A percentile compares a stretch with the other conserved stretches of the same genome.
These are phyloP conservation scores for Acorus calamus DNA, from an alignment of 106 monocot genomes.

Conservation along the genomic window DNA sequence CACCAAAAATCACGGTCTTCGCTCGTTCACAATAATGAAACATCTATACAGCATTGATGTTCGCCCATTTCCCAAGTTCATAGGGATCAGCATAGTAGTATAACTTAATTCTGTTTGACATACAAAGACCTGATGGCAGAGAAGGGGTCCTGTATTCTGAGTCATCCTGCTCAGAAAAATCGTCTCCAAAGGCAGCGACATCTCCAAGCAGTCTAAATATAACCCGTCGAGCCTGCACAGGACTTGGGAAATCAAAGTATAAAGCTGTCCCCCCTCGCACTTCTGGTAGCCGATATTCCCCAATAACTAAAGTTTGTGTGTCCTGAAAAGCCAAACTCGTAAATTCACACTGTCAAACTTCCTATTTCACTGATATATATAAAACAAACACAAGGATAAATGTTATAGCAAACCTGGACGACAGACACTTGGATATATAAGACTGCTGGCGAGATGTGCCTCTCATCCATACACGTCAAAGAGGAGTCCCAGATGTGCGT, in stretches of 20 bases:
- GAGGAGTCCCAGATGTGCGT: constrained; percentile 57
- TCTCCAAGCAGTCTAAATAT: constrained; percentile 69
- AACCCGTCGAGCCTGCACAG: constrained; percentile 39
- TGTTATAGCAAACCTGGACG: constrained; percentile 42
- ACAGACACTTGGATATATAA: constrained; percentile 79
- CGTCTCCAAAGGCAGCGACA: constrained; percentile 68
- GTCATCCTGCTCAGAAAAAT: constrained; percentile 59
- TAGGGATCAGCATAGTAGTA: constrained; percentile 83
- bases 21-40: too few species aligned
- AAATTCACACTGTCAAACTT: background rate
- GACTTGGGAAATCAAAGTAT: constrained; percentile 78
- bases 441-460: constrained; percentile 66
- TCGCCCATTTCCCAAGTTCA: constrained; percentile 76
- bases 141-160: constrained; percentile 35
- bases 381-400: background rate
- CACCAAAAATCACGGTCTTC: too few species aligned
- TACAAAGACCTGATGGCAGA: constrained; percentile 61
- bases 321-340: constrained; percentile 36
- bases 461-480: constrained; percentile 64
- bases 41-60: constrained; percentile 36
- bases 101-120: constrained; percentile 75
- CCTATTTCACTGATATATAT: background rate
- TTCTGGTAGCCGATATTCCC: constrained; percentile 86
- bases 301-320: constrained; percentile 45
- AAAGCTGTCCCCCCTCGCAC: constrained; percentile 52